Evolutionary conservation across 1,284 basidiomycete species (phyloP), one percentile per base, ranked within the genome.

Genomic region (Naganishia sp.): DNA sequence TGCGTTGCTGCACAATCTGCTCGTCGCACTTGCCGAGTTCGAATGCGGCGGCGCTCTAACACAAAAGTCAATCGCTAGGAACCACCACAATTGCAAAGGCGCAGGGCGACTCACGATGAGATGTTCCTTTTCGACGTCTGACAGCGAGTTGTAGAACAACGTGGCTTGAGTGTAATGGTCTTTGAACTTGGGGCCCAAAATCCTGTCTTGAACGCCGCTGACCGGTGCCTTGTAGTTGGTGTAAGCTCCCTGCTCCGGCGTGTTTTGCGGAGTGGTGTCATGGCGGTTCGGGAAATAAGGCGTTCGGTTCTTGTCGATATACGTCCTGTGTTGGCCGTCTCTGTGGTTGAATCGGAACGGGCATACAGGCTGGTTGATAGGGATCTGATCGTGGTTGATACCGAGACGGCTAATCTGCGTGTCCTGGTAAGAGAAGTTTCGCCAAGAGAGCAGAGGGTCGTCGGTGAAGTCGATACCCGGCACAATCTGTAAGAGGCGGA

Each of bases 11-110:
- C 1, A 93, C 88, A 3, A 82, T 77, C 0, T 85, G 83, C 69
- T 92, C 89, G 67, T 89, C 86, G 77, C 88, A 90, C 72, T 91
- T 88, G 63, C 84, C 85, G 45, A 92, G 82, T 77, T 92, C 90
- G 76, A 92, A 92, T 13, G 86, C 85, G 67, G 90, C 82, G 1
- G 89, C 90, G 5, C 77, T 73, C 59, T 61, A 39, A n/a, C 2
- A 85, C 78, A 46, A 90, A 25, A 16, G 16, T 43, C 10, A 25
- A 48, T 43, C 21, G 42, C 13, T 15, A 9, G n/a, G 18, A n/a
- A 36, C 28, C 3, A 5, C 28, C 28, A 28, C 28, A 5, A 5
- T 28, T 11, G 10, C 25, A 11, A 21, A 49, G 28, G 6, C 3
- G 1, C 16, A n/a, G 11, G 18, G n/a, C n/a, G 31, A 60, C 59